Base-by-base conservation (phyloP, 495 filamentous ascomycete genomes). In the Penicillium daleae region DNA sequence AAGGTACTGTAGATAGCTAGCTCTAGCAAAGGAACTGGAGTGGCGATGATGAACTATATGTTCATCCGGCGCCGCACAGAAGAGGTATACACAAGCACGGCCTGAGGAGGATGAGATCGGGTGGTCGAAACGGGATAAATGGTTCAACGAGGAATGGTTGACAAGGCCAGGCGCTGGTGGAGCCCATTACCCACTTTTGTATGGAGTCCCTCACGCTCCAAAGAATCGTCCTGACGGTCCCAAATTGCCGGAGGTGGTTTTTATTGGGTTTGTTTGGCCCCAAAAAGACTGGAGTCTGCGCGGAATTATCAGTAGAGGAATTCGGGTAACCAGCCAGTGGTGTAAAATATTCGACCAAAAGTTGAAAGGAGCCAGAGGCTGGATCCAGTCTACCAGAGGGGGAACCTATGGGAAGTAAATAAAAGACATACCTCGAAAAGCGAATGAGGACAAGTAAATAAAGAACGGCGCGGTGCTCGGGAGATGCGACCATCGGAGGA, bases 401-500 rank as follows among this genome's bases (percentile, higher is more conserved):
- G 48, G 31, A 21, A 39, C 48, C 59, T 19, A 54, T 54, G 9
- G 31, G 19, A 54, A 65, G 61, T 59, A 64, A 58, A 55, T 61
- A 60, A 65, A 65, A 68, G 48, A 57, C 56, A 64, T 22, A 52
- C 29, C 55, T 29, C 13, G 35, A 51, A 42, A 44, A 40, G 40
- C 42, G 37, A 57, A 32, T 51, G 42, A 55, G 59, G 31, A 55
- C 33, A 51, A 29, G 37, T 51, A 62, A 32, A 42, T 39, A 39
- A 62, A 27, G 33, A 7, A 57, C n/a, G 32, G 26, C 24, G 13
- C n/a, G n/a, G 51, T 29, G 52, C 27, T 29, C 13, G 22, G 53
- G 52, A 71, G 69, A 74, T 76, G 71, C 70, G 74, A 76, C 74
- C 74, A 71, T 72, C 68, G 67, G 66, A 65, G 63, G 66, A 57